phyloP scores from a whole-genome alignment of 805 yeast species.

The Kodamaea jinghongensis region DNA sequence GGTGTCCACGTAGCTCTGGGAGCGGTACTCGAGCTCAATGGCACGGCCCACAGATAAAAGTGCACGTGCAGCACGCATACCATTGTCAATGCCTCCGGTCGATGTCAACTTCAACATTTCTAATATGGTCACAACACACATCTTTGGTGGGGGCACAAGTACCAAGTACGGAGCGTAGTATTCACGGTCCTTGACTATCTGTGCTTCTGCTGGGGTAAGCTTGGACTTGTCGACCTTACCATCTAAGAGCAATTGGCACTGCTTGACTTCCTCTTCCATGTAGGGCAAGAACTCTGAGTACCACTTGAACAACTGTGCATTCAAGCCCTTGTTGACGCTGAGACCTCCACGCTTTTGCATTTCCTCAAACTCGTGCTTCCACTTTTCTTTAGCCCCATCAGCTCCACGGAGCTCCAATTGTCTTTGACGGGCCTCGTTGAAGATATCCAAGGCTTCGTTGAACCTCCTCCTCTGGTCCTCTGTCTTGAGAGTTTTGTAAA shows the following conservation, averaged over 20 bases:
- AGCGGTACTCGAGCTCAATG: conserved; percentile 77
- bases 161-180: conserved; percentile 75
- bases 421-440: conserved; percentile 75
- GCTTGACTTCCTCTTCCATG: conserved; percentile 61
- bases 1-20: conserved; percentile 58
- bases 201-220: conserved; percentile 19
- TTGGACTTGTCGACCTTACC: conserved; percentile 15
- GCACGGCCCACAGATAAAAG: conserved; percentile 80
- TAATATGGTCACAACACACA: conserved; percentile 80
- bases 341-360: conserved; percentile 57
- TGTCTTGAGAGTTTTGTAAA: conserved; percentile 51
- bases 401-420: conserved; percentile 74
- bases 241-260: conserved; percentile 47
- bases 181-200: conserved; percentile 41
- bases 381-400: conserved; percentile 82
- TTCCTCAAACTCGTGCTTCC: conserved; percentile 81
- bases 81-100: conserved; percentile 73
- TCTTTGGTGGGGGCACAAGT: conserved; percentile 71
- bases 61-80: conserved; percentile 81
- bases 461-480: conserved; percentile 48
- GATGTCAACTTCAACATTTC: conserved; percentile 74
- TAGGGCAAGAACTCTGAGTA: conserved; percentile 68
- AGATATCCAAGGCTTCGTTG: conserved; percentile 62
- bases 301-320: conserved; percentile 83
- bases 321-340: conserved; percentile 56